These are phyloP conservation scores for Trichocomaceae sp. DNA, from an alignment of 2,329 filamentous ascomycete genomes.

Conservation along the genomic window DNA sequence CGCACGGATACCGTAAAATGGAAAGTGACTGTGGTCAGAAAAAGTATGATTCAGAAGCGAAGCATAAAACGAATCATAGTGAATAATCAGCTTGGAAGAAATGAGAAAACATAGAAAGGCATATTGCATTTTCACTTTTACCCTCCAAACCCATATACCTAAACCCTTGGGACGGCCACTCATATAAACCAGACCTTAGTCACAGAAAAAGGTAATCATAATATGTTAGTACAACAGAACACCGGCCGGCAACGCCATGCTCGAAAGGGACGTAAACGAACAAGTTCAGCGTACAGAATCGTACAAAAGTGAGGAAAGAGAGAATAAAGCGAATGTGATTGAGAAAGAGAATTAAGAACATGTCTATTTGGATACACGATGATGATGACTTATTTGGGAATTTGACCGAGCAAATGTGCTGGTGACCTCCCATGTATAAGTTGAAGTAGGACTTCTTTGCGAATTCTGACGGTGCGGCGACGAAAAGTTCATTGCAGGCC, in stretches of 20 bases:
- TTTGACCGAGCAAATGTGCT: constrained; percentile 13
- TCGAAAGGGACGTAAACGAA: constrained; percentile 9
- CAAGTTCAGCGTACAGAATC: not conserved
- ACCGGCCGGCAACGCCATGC: constrained; percentile 13
- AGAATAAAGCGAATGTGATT: not conserved
- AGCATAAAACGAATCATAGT: not conserved
- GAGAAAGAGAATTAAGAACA: not conserved
- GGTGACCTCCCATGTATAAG: constrained; percentile 10
- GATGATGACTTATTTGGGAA: constrained; percentile 11
- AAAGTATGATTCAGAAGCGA: not conserved
- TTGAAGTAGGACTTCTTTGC: not conserved
- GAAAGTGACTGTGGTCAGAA: too few relatives aligned
- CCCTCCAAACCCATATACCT: not conserved
- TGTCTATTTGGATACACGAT: constrained; percentile 2
- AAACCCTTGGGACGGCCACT: not conserved
- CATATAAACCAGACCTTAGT: not conserved
- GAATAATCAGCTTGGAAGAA: not conserved
- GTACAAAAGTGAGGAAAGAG: not conserved
- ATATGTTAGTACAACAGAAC: constrained; percentile 1
- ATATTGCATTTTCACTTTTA: constrained; percentile 5
- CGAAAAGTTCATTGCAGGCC: constrained; percentile 12
- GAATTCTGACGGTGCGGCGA: constrained; percentile 8
- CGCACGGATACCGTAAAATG: too few relatives aligned
- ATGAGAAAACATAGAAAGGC: not conserved
- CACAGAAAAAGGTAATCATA: not conserved